phyloP scores from a whole-genome alignment of 805 yeast species.

The Myxozyma geophila region DNA sequence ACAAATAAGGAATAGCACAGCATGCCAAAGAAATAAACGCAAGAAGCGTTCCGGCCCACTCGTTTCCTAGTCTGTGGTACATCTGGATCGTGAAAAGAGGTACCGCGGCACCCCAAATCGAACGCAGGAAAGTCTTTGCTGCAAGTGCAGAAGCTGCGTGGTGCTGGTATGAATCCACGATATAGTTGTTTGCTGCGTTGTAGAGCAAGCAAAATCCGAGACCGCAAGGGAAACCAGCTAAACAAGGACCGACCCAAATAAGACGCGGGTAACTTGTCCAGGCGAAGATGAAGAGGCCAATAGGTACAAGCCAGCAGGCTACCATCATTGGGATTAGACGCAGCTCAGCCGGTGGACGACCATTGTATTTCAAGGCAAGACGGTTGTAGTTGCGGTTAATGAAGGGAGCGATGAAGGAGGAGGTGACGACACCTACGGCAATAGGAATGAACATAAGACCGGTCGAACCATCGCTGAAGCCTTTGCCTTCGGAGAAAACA shows the following conservation, averaged over 20 bases:
- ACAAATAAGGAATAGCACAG: conserved; percentile 61
- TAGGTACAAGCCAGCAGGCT: conserved; percentile 56
- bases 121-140: conserved; percentile 70
- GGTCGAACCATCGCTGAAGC: conserved; percentile 57
- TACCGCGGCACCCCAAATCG: conserved; percentile 59
- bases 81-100: conserved; percentile 63
- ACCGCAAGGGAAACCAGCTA: conserved; percentile 52
- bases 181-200: conserved; percentile 66
- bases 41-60: conserved; percentile 62
- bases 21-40: conserved; percentile 56
- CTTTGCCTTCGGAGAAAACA: conserved; percentile 58
- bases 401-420: conserved; percentile 44
- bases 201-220: conserved; percentile 54
- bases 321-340: conserved; percentile 67
- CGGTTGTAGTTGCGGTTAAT: conserved; percentile 44
- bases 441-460: conserved; percentile 71
- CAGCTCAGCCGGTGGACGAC: conserved; percentile 59
- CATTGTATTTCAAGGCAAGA: conserved; percentile 50
- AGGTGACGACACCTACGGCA: conserved; percentile 78
- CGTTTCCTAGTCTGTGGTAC: conserved; percentile 59
- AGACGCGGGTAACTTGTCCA: conserved; percentile 58
- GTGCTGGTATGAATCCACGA: conserved; percentile 51
- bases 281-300: conserved; percentile 63
- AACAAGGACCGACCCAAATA: conserved; percentile 59
- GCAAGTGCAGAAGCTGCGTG: conserved; percentile 79